Conservation (phyloP, 2,329 filamentous ascomycete species). For the Aspergillus alliaceus region DNA sequence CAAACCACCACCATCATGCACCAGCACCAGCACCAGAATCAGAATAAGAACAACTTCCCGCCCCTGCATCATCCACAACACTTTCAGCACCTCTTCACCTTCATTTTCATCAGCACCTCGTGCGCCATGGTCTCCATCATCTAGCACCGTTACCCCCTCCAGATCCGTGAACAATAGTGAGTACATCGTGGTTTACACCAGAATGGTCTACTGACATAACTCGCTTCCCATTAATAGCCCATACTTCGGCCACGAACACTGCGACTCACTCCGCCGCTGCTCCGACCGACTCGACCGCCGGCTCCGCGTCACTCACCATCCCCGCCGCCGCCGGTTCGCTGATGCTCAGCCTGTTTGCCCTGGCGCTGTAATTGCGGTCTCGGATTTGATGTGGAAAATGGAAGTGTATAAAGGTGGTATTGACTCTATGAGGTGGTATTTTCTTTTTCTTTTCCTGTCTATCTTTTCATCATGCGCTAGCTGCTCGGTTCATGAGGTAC, state of each 20-base stretch:
- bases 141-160: constrained; percentile 22
- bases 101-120: neutral
- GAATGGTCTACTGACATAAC: constrained; percentile 11
- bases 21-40: constrained; percentile 6
- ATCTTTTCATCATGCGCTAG: neutral
- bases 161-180: constrained; percentile 26
- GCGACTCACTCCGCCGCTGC: constrained; percentile 18
- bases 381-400: neutral
- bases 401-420: neutral
- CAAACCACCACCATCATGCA: constrained; percentile 9
- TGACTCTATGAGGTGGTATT: neutral
- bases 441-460: neutral
- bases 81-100: constrained; percentile 10
- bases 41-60: constrained; percentile 11
- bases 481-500: neutral
- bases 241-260: constrained; percentile 10
- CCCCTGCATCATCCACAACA: constrained; percentile 17
- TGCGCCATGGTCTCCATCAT: constrained; percentile 7
- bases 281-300: constrained; percentile 25
- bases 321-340: constrained; percentile 30
- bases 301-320: constrained; percentile 25
- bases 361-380: constrained; percentile 21
- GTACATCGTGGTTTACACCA: constrained; percentile 11
- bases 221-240: constrained; percentile 1
- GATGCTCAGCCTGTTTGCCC: constrained; percentile 26